phyloP scores from a whole-genome alignment of 148 eudicot species.

The Tetragonia tetragonoides region DNA sequence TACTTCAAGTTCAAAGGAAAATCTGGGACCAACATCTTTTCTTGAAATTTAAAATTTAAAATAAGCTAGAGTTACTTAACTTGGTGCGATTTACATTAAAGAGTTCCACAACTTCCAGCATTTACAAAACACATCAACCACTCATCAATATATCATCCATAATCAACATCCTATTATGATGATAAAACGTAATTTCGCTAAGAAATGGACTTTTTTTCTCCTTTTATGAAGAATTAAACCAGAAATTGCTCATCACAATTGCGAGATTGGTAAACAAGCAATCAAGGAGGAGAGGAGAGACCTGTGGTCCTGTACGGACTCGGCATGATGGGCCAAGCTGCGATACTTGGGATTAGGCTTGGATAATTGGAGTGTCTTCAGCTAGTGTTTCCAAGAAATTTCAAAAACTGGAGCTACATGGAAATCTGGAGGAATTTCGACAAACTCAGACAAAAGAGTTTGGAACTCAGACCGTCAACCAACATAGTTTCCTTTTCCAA shows the following conservation, averaged over 20 bases:
- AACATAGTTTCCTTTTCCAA: conserved; percentile 86
- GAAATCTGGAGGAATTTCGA: conserved; percentile 81
- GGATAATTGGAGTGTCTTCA: conserved; percentile 67
- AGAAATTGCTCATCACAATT: background rate
- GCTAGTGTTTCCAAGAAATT: too few species aligned
- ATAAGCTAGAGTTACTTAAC: too few species aligned
- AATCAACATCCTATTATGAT: background rate
- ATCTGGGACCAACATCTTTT: too few species aligned
- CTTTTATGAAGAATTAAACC: background rate
- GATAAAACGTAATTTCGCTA: too few species aligned
- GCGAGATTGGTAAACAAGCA: background rate
- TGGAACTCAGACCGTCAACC: conserved; percentile 85
- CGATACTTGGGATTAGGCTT: conserved; percentile 82
- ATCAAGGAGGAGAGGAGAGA: background rate
- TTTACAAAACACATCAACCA: too few species aligned
- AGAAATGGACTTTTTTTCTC: too few species aligned
- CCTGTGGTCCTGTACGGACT: conserved; percentile 58
- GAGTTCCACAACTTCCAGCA: background rate
- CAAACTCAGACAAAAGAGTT: conserved; percentile 78
- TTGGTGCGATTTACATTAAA: background rate
- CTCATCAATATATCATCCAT: background rate
- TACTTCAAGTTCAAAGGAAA: too few species aligned
- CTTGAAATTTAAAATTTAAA: too few species aligned
- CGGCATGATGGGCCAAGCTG: conserved; percentile 81
- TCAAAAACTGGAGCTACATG: conserved; percentile 40